These are phyloP conservation scores for Hypoxylon rickii DNA, from an alignment of 495 filamentous ascomycete genomes.

Conservation along the genomic window DNA sequence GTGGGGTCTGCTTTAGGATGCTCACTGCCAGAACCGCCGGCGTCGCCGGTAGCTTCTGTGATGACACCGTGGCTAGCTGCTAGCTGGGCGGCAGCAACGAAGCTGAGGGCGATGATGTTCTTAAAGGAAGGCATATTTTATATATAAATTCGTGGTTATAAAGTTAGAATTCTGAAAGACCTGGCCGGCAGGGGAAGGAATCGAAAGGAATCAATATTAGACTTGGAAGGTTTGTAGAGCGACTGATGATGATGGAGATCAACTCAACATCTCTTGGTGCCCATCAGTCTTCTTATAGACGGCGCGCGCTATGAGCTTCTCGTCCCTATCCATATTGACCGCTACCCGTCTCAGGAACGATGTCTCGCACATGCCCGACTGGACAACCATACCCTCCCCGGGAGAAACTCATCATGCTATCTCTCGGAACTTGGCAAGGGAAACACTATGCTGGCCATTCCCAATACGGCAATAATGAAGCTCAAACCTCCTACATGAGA, in stretches of 20 bases:
- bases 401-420: background rate
- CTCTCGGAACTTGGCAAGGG: background rate
- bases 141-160: background rate
- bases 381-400: slow-evolving; percentile 3
- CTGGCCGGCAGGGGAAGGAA: slow-evolving; percentile 40
- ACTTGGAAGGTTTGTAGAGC: no score
- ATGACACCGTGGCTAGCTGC: slow-evolving; percentile 57
- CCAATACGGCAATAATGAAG: slow-evolving; percentile 14
- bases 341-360: background rate
- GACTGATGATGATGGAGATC: no score
- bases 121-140: slow-evolving; percentile 40
- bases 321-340: background rate
- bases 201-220: slow-evolving; percentile 3
- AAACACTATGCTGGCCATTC: slow-evolving; percentile 9
- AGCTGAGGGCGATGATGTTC: slow-evolving; percentile 37
- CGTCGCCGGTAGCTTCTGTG: slow-evolving; percentile 51
- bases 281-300: slow-evolving; percentile 30
- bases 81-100: slow-evolving; percentile 40
- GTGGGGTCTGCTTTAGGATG: background rate
- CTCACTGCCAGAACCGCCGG: slow-evolving; percentile 52
- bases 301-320: slow-evolving; percentile 5
- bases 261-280: no score
- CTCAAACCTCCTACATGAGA: slow-evolving; percentile 5
- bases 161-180: slow-evolving; percentile 17
- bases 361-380: background rate